A percentile compares a stretch with the other conserved stretches of the same genome.
Conservation (phyloP, 306 rosid species). For the Lupinus albus region DNA sequence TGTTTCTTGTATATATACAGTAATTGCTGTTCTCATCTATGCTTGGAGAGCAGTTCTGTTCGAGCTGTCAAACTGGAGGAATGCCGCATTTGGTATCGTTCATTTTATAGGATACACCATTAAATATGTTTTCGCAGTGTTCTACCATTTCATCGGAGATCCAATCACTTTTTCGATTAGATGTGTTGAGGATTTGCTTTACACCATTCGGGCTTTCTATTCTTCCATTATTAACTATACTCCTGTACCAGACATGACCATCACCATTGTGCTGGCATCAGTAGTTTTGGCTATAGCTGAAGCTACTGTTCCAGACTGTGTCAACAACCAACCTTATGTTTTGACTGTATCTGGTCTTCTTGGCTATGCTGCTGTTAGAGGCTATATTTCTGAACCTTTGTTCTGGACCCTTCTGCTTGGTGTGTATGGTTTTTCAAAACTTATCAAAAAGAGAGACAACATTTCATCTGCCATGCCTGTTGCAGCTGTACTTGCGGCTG, state of each 20-base stretch:
- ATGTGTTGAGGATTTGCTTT: conserved; percentile 61
- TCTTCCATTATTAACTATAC: conserved; percentile 73
- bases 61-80: conserved; percentile 84
- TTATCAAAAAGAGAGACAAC: conserved; percentile 65
- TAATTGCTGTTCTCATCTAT: conserved; percentile 69
- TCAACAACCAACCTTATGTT: conserved; percentile 66
- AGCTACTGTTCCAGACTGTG: conserved; percentile 66
- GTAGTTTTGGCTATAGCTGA: conserved; percentile 76
- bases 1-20: conserved; percentile 53
- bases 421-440: conserved; percentile 63
- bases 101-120: conserved; percentile 59
- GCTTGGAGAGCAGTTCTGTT: conserved; percentile 92
- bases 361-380: conserved; percentile 79
- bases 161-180: conserved; percentile 71
- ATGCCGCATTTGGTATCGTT: conserved; percentile 48
- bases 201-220: conserved; percentile 67
- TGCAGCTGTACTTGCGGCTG: conserved; percentile 80
- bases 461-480: conserved; percentile 79
- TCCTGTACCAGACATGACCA: conserved; percentile 68
- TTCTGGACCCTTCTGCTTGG: conserved; percentile 85
- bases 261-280: conserved; percentile 63
- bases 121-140: conserved; percentile 59
- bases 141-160: conserved; percentile 71
- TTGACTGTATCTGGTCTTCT: conserved; percentile 72
- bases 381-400: conserved; percentile 77